phyloP scores from a whole-genome alignment of 306 rosid species.

The Abrus precatorius region DNA sequence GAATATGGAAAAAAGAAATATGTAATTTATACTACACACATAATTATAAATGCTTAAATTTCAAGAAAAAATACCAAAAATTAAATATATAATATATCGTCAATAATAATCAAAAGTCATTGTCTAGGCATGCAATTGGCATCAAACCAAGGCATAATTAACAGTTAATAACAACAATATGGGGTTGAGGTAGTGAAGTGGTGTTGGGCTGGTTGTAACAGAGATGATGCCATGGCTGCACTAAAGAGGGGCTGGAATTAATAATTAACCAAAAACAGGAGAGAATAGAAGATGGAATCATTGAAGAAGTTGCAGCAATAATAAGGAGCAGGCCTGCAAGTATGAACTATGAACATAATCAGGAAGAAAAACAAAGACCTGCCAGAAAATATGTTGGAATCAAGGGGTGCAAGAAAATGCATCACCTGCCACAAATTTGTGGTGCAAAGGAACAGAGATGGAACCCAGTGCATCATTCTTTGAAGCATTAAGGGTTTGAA shows the following conservation, averaged over 20 bases:
- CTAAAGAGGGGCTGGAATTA: background rate
- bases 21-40: background rate
- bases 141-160: background rate
- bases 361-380: background rate
- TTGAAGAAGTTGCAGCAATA: background rate
- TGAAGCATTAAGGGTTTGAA: background rate
- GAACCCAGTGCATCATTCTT: background rate
- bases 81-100: background rate
- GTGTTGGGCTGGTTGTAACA: background rate
- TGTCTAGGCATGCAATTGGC: background rate
- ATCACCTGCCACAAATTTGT: background rate
- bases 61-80: background rate
- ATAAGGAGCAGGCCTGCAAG: background rate
- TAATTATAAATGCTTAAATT: background rate
- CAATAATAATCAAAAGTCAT: background rate
- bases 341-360: conserved; percentile 23
- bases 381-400: background rate
- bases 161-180: background rate
- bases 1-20: background rate
- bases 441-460: background rate
- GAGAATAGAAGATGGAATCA: background rate
- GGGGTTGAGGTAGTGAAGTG: background rate
- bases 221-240: background rate
- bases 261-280: conserved; percentile 1
- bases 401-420: background rate